phyloP scores from a whole-genome alignment of 805 yeast genomes.

The Kodamaea jinghongensis region DNA sequence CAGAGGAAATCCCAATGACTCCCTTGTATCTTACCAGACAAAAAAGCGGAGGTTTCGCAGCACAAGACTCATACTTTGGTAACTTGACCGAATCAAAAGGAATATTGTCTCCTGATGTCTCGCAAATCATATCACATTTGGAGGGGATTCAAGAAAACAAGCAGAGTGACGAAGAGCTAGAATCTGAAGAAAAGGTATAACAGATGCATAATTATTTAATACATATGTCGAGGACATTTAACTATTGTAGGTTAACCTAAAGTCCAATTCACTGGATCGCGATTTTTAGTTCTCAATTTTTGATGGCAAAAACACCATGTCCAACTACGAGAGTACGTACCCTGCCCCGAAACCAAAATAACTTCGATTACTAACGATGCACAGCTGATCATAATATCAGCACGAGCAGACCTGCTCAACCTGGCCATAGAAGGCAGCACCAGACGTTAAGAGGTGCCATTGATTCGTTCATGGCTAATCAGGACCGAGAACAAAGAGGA shows the following conservation, averaged over 20 bases:
- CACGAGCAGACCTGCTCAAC: slow-evolving; percentile 3
- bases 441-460: slow-evolving; percentile 33
- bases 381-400: slow-evolving; percentile 40
- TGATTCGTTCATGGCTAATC: slow-evolving; percentile 29
- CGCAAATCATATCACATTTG: background rate
- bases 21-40: slow-evolving; percentile 24
- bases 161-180: slow-evolving; percentile 10
- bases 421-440: slow-evolving; percentile 20
- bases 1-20: slow-evolving; percentile 44
- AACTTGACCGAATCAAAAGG: slow-evolving; percentile 4
- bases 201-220: background rate
- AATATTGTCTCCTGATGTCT: slow-evolving; percentile 5
- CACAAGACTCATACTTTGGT: slow-evolving; percentile 14
- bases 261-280: background rate
- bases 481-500: slow-evolving; percentile 9
- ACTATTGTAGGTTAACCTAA: background rate
- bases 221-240: background rate
- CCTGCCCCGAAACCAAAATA: background rate
- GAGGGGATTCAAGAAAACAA: slow-evolving; percentile 7
- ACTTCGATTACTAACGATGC: slow-evolving; percentile 8
- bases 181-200: slow-evolving; percentile 6
- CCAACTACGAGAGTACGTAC: slow-evolving; percentile 45
- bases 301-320: slow-evolving; percentile 20
- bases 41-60: background rate
- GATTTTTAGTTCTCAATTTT: slow-evolving; percentile 3